phyloP scores from a whole-genome alignment of 2,329 filamentous ascomycete genomes.

The Xylariaceae sp. region DNA sequence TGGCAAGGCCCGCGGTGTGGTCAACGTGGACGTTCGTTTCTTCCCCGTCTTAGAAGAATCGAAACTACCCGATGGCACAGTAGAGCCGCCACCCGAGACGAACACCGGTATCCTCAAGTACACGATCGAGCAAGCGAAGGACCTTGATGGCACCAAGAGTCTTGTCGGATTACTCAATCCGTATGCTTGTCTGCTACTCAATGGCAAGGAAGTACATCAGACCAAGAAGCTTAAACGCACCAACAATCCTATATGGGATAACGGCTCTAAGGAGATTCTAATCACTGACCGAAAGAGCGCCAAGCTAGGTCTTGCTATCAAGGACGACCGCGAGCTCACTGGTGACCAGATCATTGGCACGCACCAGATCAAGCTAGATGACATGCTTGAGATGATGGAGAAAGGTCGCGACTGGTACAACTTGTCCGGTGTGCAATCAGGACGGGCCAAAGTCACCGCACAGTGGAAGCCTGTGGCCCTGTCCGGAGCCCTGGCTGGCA shows the following conservation, averaged over 20 bases:
- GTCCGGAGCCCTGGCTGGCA: conserved; percentile 66
- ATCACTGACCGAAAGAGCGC: conserved; percentile 90
- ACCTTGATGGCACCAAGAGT: conserved; percentile 87
- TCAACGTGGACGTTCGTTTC: conserved; percentile 82
- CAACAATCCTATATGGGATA: conserved; percentile 94
- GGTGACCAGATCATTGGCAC: conserved; percentile 80
- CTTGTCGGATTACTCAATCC: conserved; percentile 86
- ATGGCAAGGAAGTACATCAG: conserved; percentile 81
- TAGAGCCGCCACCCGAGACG: conserved; percentile 75
- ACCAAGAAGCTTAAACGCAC: conserved; percentile 93
- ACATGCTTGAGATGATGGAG: conserved; percentile 82
- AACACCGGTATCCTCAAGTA: conserved; percentile 93
- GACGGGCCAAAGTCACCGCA: conserved; percentile 81
- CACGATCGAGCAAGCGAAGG: conserved; percentile 92
- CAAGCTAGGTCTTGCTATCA: conserved; percentile 85
- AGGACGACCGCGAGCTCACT: conserved; percentile 83
- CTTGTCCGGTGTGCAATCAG: conserved; percentile 69
- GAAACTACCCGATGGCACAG: conserved; percentile 63
- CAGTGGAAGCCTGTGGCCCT: conserved; percentile 95
- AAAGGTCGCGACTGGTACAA: conserved; percentile 98
- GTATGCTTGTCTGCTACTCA: conserved; percentile 80
- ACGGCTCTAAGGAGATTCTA: conserved; percentile 86
- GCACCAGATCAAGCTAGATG: conserved; percentile 92
- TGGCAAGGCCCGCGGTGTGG: conserved; percentile 72
- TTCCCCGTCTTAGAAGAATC: conserved; percentile 80